Conservation (phyloP, 345 rosid species). For the Draba incana region DNA sequence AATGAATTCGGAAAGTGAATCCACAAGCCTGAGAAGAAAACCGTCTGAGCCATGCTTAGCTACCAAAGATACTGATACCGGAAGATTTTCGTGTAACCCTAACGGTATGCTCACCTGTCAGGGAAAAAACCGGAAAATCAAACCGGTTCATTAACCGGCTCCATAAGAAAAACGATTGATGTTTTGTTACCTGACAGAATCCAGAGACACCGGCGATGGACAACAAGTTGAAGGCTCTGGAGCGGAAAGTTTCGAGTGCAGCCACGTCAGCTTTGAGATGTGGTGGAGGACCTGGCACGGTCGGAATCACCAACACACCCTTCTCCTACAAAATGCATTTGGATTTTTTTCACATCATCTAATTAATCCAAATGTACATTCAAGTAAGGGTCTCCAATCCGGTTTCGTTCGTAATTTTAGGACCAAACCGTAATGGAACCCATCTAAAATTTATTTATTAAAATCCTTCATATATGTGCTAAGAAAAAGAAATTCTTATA, state of each 20-base stretch:
- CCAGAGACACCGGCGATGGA: slow-evolving; percentile 84
- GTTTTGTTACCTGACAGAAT: slow-evolving; percentile 71
- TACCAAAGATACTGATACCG: slow-evolving; percentile 66
- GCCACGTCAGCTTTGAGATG: slow-evolving; percentile 62
- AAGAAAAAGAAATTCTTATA: too few species aligned
- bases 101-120: slow-evolving; percentile 74
- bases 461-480: too few species aligned
- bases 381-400: slow-evolving; percentile 1
- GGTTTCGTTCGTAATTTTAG: background rate
- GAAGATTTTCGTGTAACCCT: slow-evolving; percentile 58
- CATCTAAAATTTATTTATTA: too few species aligned
- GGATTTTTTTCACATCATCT: background rate
- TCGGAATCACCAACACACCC: slow-evolving; percentile 75
- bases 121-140: background rate
- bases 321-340: slow-evolving; percentile 49
- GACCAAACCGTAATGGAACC: too few species aligned
- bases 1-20: slow-evolving; percentile 43
- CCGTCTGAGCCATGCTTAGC: slow-evolving; percentile 78
- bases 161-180: background rate
- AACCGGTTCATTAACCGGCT: slow-evolving; percentile 4
- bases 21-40: slow-evolving; percentile 69
- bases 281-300: slow-evolving; percentile 82
- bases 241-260: slow-evolving; percentile 53
- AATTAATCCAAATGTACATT: background rate
- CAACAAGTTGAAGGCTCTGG: slow-evolving; percentile 71